Percentiles rank a stretch among this genome's conserved stretches.
Conservation (phyloP, 768 basidiomycete genomes). For the Leucocoprinus birnbaumii region DNA sequence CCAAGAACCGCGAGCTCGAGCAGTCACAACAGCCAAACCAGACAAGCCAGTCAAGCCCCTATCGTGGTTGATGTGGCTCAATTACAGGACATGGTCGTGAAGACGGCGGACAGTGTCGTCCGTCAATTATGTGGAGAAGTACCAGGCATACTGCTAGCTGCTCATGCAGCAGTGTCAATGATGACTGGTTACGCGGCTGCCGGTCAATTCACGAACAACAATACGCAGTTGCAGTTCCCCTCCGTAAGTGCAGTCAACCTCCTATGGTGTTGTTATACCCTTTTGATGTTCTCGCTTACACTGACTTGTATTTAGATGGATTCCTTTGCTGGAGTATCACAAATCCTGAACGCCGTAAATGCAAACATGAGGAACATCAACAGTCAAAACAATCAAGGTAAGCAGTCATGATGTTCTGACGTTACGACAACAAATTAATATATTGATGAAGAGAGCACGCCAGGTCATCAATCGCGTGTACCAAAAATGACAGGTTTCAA, state of each 20-base stretch:
- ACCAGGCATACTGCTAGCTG: neutral
- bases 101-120: slow-evolving; percentile 1
- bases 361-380: neutral
- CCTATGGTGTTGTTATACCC: neutral
- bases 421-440: too few species aligned
- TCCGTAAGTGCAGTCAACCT: neutral
- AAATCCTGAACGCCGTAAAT: too few species aligned
- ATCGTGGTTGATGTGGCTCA: slow-evolving; percentile 1
- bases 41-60: neutral
- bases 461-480: neutral
- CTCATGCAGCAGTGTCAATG: neutral
- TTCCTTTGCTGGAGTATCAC: neutral
- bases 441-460: neutral
- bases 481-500: neutral
- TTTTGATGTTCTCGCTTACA: neutral
- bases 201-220: neutral
- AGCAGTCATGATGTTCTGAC: too few species aligned
- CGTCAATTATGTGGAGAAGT: neutral
- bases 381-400: too few species aligned
- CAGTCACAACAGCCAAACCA: neutral
- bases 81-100: slow-evolving; percentile 1
- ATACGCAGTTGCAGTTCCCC: slow-evolving; percentile 1
- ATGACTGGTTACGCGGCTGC: slow-evolving; percentile 7
- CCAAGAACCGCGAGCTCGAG: neutral
- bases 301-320: neutral